phyloP scores from a whole-genome alignment of 2,329 filamentous ascomycete species.

The Bimuria novae-zelandiae region DNA sequence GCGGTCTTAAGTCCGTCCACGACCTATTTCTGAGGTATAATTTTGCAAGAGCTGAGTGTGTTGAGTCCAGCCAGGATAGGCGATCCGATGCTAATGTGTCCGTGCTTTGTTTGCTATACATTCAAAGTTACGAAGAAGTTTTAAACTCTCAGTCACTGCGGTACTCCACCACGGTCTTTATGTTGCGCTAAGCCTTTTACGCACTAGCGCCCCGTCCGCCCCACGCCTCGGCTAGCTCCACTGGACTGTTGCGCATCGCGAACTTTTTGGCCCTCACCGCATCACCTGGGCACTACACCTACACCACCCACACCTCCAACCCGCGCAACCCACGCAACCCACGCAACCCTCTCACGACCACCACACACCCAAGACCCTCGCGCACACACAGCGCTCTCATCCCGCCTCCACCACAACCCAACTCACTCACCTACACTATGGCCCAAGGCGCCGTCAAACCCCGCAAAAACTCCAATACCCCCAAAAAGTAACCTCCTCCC shows the following conservation, averaged over 20 bases:
- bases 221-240: too few relatives aligned
- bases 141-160: too few relatives aligned
- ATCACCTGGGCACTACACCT: too few relatives aligned
- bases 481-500: constrained; percentile 43
- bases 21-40: too few relatives aligned
- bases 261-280: constrained; percentile 5
- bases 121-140: too few relatives aligned
- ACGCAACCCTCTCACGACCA: not conserved
- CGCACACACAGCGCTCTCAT: not conserved
- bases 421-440: constrained; percentile 36
- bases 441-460: constrained; percentile 55
- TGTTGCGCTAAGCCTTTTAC: not conserved
- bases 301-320: not conserved
- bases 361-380: not conserved
- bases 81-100: too few relatives aligned
- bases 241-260: constrained; percentile 3
- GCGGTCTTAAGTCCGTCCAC: too few relatives aligned
- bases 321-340: not conserved
- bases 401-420: not conserved
- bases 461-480: constrained; percentile 41
- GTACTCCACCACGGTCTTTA: too few relatives aligned
- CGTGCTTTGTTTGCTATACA: too few relatives aligned
- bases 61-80: too few relatives aligned
- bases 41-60: too few relatives aligned
- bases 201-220: not conserved